Conservation (phyloP, 257 asterid species). For the Solanum pinnatisectum region DNA sequence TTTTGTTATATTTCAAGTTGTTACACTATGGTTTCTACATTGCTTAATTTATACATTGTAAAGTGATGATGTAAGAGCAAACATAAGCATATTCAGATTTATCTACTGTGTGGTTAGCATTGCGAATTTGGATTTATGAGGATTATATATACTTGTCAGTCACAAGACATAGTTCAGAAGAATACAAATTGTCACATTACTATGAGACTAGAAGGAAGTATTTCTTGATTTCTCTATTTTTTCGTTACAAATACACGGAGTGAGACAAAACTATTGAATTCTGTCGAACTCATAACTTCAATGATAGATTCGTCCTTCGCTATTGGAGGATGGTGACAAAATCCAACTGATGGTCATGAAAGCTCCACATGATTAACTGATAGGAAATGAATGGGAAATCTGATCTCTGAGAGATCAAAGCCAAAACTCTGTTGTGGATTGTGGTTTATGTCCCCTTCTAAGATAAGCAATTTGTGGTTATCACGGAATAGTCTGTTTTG, state of each 20-base stretch:
- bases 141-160: neutral
- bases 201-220: neutral
- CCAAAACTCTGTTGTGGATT: neutral
- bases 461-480: neutral
- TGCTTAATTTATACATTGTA: neutral
- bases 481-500: no score
- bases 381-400: neutral
- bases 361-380: neutral
- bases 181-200: neutral
- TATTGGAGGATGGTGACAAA: neutral
- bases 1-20: neutral
- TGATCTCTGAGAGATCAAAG: neutral
- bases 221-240: no score
- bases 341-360: neutral
- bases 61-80: slow-evolving; percentile 1
- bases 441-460: neutral
- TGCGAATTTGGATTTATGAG: neutral
- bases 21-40: neutral
- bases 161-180: neutral
- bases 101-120: neutral
- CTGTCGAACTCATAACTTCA: neutral
- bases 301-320: neutral
- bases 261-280: neutral
- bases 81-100: neutral
- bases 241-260: neutral